phyloP scores from a whole-genome alignment of 2,329 filamentous ascomycete genomes.

The Hypoxylon sp. region DNA sequence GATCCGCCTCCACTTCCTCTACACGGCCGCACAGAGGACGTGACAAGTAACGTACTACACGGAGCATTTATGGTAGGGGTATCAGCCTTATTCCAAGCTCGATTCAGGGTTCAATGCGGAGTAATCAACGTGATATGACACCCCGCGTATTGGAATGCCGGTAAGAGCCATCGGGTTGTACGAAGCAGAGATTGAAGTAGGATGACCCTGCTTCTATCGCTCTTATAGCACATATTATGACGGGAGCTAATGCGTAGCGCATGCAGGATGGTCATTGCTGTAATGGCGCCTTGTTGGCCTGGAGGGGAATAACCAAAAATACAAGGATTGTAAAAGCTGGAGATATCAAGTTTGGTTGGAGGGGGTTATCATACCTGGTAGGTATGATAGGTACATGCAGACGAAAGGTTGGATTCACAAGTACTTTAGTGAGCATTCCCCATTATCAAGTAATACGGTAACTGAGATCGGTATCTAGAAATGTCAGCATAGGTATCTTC shows the following conservation, averaged over 20 bases:
- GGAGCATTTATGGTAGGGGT: not conserved
- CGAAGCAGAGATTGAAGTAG: conserved; percentile 3
- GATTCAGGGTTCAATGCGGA: conserved; percentile 23
- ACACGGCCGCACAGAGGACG: not conserved
- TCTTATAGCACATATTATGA: not conserved
- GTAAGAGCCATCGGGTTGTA: conserved; percentile 16
- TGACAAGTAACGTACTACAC: not conserved
- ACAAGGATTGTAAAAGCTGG: not conserved
- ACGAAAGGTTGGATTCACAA: too few species aligned
- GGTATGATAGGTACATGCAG: not conserved
- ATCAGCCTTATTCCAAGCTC: not conserved
- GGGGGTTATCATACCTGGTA: conserved; percentile 1
- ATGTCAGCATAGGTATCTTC: not conserved
- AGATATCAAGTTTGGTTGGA: conserved; percentile 3
- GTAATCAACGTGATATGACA: conserved; percentile 10
- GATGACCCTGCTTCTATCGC: conserved; percentile 4
- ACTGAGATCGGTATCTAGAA: conserved; percentile 8
- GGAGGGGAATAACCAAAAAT: not conserved
- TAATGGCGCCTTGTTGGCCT: too few species aligned
- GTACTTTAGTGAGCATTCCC: not conserved
- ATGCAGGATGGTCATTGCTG: not conserved
- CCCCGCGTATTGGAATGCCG: conserved; percentile 19
- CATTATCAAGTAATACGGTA: not conserved
- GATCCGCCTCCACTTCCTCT: not conserved
- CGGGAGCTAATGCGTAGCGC: not conserved